Percentiles rank a stretch among this genome's conserved stretches.
These are phyloP conservation scores for Exophiala lecanii-corni DNA, from an alignment of 2,329 filamentous ascomycete species.

Conservation along the genomic window DNA sequence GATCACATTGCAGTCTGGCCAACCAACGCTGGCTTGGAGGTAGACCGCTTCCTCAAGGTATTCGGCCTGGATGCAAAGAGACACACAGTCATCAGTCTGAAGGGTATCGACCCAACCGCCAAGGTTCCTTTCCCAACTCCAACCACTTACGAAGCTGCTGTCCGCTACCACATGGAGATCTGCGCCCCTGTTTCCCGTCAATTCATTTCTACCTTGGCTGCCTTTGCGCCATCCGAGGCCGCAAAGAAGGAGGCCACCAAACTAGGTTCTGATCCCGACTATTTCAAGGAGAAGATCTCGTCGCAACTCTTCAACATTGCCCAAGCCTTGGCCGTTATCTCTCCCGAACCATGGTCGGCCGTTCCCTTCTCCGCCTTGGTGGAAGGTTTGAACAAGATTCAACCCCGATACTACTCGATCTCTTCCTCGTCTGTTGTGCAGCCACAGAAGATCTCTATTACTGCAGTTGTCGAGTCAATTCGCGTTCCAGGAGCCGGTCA, in stretches of 20 bases:
- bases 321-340: conserved; percentile 69
- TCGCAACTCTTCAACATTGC: conserved; percentile 84
- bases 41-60: conserved; percentile 79
- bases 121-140: conserved; percentile 97
- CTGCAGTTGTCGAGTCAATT: conserved; percentile 85
- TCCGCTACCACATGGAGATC: conserved; percentile 95
- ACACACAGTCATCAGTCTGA: conserved; percentile 78
- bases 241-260: conserved; percentile 83
- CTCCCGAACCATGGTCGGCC: conserved; percentile 70
- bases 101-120: conserved; percentile 86
- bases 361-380: conserved; percentile 94
- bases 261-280: conserved; percentile 88
- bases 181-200: conserved; percentile 94
- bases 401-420: conserved; percentile 98
- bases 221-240: conserved; percentile 81
- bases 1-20: conserved; percentile 98
- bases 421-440: conserved; percentile 94
- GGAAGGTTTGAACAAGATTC: conserved; percentile 88
- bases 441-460: conserved; percentile 91
- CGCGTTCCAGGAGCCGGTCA: conserved; percentile 69
- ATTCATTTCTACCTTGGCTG: conserved; percentile 78
- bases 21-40: conserved; percentile 86
- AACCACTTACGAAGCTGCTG: conserved; percentile 89
- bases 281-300: conserved; percentile 82
- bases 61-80: conserved; percentile 73